Base-by-base conservation (phyloP, 2,329 filamentous ascomycete genomes). In the Pseudofabraea citricarpa region DNA sequence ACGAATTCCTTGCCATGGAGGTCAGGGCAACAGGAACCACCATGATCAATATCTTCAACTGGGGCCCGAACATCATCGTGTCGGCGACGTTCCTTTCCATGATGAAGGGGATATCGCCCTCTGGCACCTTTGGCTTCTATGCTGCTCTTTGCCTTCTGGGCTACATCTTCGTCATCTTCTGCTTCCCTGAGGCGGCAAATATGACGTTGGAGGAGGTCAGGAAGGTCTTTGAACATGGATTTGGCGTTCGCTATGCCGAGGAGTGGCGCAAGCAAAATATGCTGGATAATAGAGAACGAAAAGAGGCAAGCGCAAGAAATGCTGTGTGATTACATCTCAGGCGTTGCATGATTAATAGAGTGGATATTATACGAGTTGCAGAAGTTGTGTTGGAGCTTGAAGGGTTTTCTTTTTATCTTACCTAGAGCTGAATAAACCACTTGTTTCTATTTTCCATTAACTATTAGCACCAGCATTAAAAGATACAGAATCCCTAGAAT, bases 151-250 rank as follows among this genome's bases (percentile, higher is more conserved):
- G 69, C 47, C 62, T 69, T 41, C 46, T 69, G 23, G 71, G 71
- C n/a, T 72, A 64, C 53, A 24, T 72, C 3, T 61, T 69, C 47
- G 63, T 74, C 24, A 62, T 66, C 40, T 67, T 73, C 58, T 73
- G 60, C 50, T 76, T 73, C 50, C 72, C 72, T 1, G 70, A 76
- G 47, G 71, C 73, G 3, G 72, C 73, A 47, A 69, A 71, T 6
- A 66, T 75, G 62, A 67, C 71, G 3, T 56, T 76, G 4, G 73
- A 76, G 51, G 69, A 70, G 27, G 67, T 74, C 12, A 58, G 66
- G n/a, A 64, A 70, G 27, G 61, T 74, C 0, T 75, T 74, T 48
- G 46, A 61, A 24, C 58, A 70, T 36, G 67, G 67, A 0, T 73
- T 72, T 41, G 70, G 69, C 15, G 64, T 72, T 1, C 54, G 61